phyloP scores from a whole-genome alignment of 306 rosid genomes.

The Malus asiatica region DNA sequence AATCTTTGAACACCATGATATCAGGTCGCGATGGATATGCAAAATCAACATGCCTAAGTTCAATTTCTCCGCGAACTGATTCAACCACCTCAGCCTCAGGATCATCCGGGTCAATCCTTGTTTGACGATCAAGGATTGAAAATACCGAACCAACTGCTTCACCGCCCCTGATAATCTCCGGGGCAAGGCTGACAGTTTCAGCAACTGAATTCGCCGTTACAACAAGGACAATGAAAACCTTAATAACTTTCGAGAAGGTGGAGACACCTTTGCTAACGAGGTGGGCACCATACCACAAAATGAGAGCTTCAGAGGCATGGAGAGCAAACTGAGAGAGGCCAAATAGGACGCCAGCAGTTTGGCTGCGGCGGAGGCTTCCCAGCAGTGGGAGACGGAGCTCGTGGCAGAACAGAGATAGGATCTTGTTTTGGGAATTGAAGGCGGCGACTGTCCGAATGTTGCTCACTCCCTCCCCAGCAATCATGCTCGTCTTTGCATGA shows the following conservation, averaged over 20 bases:
- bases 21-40: conserved; percentile 90
- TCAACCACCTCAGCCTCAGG: conserved; percentile 74
- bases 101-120: conserved; percentile 85
- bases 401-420: conserved; percentile 58
- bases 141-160: conserved; percentile 93
- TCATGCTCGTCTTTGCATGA: conserved; percentile 98
- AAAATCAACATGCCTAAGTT: conserved; percentile 89
- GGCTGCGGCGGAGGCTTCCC: conserved; percentile 85
- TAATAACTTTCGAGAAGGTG: conserved; percentile 84
- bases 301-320: conserved; percentile 85
- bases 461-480: conserved; percentile 98
- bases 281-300: conserved; percentile 90
- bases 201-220: conserved; percentile 98
- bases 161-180: conserved; percentile 91
- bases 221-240: conserved; percentile 86
- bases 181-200: conserved; percentile 96
- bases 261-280: conserved; percentile 78
- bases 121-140: conserved; percentile 70
- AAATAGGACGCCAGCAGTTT: conserved; percentile 59
- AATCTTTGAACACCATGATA: conserved; percentile 80
- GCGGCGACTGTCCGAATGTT: conserved; percentile 97
- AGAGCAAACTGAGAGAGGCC: conserved; percentile 92
- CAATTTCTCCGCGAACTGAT: conserved; percentile 78
- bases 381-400: conserved; percentile 72
- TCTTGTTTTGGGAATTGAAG: conserved; percentile 86